Evolutionary conservation across 2,329 filamentous ascomycete genomes (phyloP).

Genomic region (Kalaharituber pfeilii): DNA sequence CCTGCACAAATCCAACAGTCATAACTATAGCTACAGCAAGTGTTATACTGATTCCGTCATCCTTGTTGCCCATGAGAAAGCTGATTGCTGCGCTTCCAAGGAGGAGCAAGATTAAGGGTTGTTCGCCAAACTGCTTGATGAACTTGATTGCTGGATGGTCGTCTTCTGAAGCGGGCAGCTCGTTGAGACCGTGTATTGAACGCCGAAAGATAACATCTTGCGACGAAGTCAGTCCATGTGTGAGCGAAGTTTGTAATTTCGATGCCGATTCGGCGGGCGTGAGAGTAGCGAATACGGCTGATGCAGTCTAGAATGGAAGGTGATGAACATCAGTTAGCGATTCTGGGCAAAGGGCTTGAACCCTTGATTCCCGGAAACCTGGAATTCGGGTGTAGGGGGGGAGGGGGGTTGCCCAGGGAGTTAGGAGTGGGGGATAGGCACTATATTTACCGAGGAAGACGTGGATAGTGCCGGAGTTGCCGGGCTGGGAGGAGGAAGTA

Average conservation of each 20-base stretch:
- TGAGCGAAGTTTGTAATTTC: slow-evolving; percentile 64
- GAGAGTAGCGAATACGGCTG: slow-evolving; percentile 40
- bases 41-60: slow-evolving; percentile 90
- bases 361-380: neutral
- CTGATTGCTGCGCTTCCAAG: slow-evolving; percentile 77
- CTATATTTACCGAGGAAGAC: neutral
- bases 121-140: slow-evolving; percentile 85
- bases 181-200: slow-evolving; percentile 71
- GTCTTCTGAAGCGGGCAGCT: slow-evolving; percentile 81
- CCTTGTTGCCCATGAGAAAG: slow-evolving; percentile 76
- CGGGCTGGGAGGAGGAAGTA: neutral
- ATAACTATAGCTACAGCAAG: slow-evolving; percentile 95
- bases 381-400: neutral
- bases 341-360: slow-evolving; percentile 3
- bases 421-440: neutral
- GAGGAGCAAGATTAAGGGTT: slow-evolving; percentile 74
- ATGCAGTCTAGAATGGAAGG: slow-evolving; percentile 17
- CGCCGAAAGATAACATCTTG: slow-evolving; percentile 61
- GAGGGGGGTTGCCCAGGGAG: neutral
- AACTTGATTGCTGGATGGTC: slow-evolving; percentile 94
- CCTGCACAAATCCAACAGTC: slow-evolving; percentile 86
- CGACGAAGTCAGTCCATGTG: slow-evolving; percentile 58
- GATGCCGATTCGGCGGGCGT: slow-evolving; percentile 62
- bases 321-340: neutral
- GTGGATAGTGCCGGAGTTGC: neutral